phyloP scores from a whole-genome alignment of 768 basidiomycete genomes.

The Lactarius sanguifluus region DNA sequence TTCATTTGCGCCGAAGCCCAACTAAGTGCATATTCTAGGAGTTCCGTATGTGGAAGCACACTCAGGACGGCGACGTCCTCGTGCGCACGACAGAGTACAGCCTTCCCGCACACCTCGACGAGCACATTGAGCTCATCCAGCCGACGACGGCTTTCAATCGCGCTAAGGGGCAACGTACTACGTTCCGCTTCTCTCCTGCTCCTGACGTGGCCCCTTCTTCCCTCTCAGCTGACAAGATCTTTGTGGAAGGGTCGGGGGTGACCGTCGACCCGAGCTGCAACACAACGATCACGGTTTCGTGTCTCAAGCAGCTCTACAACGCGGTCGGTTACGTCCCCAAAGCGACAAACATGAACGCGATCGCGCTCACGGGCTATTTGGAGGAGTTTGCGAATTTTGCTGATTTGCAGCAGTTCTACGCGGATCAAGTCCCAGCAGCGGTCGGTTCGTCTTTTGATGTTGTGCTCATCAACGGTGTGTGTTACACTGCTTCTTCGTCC shows the following conservation, averaged over 20 bases:
- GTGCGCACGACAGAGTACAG: conserved; percentile 62
- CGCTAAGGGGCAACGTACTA: conserved; percentile 42
- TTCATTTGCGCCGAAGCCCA: not conserved
- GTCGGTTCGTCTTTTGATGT: conserved; percentile 49
- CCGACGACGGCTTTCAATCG: conserved; percentile 65
- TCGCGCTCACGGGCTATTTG: conserved; percentile 40
- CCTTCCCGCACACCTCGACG: conserved; percentile 51
- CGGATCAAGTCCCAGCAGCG: conserved; percentile 36
- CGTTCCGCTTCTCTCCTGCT: conserved; percentile 33
- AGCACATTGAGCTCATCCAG: conserved; percentile 60
- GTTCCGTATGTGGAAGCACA: conserved; percentile 57
- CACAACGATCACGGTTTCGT: conserved; percentile 38
- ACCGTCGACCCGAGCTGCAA: conserved; percentile 39
- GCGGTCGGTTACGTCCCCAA: conserved; percentile 34
- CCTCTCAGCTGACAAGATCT: not conserved
- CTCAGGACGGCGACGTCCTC: conserved; percentile 48
- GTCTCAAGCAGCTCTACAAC: conserved; percentile 40
- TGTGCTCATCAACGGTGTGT: conserved; percentile 56
- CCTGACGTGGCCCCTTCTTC: not conserved
- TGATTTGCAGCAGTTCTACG: conserved; percentile 38
- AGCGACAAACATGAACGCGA: conserved; percentile 34
- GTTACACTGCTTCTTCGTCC: not conserved
- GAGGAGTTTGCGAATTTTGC: conserved; percentile 36
- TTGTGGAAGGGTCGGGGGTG: conserved; percentile 3
- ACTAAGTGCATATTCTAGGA: conserved; percentile 38